Evolutionary conservation across 352 stramenopile genomes (phyloP).

Genomic region (Proteromonas lacertae): DNA sequence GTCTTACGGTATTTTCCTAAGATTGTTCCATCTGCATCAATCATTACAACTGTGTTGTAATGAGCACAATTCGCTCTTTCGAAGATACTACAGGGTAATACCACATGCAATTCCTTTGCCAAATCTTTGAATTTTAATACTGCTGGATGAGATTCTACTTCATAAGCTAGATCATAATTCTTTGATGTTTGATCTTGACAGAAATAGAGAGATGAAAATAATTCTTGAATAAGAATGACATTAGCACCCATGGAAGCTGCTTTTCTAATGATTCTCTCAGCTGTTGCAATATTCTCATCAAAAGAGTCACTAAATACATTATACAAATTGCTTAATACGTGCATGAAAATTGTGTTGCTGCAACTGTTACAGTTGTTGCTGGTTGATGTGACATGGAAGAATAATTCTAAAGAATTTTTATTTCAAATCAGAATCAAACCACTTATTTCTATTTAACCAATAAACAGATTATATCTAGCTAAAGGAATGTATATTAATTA

Average conservation of each 20-base stretch:
- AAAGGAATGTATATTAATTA: too few relatives aligned
- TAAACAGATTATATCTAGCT: too few relatives aligned
- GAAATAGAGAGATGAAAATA: conserved; percentile 58
- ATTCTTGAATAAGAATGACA: conserved; percentile 47
- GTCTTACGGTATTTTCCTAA: conserved; percentile 44
- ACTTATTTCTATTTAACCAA: too few relatives aligned
- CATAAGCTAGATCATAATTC: background rate
- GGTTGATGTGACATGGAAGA: too few relatives aligned
- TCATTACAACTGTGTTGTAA: conserved; percentile 54
- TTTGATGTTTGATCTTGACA: conserved; percentile 13
- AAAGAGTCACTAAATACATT: background rate
- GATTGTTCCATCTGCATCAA: conserved; percentile 40
- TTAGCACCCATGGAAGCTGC: conserved; percentile 37
- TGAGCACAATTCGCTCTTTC: conserved; percentile 46
- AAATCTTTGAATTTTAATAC: conserved; percentile 40
- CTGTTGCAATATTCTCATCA: conserved; percentile 50
- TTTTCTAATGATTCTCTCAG: conserved; percentile 41
- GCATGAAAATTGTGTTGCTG: too few relatives aligned
- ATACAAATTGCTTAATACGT: too few relatives aligned
- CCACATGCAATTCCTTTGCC: conserved; percentile 44
- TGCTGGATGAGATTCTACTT: conserved; percentile 11
- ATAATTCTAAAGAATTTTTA: too few relatives aligned
- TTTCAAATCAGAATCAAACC: too few relatives aligned
- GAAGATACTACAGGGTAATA: conserved; percentile 53
- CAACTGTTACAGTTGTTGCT: too few relatives aligned